Conservation (phyloP, 139 green algal genomes). For the Dunaliella primolecta region DNA sequence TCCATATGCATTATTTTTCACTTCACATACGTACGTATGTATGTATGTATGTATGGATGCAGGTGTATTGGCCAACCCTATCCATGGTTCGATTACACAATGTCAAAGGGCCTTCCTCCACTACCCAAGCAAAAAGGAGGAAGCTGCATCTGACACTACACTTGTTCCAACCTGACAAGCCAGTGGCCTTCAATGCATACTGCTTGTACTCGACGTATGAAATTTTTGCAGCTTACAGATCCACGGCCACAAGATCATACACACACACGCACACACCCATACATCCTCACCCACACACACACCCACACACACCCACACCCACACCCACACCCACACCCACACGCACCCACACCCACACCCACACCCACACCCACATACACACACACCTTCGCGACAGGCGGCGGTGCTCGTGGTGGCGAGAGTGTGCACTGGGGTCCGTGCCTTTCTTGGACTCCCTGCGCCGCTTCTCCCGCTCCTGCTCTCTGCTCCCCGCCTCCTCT, state of each 20-base stretch:
- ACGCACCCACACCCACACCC: not conserved
- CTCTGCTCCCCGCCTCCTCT: not conserved
- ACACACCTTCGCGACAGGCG: not conserved
- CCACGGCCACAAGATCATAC: not conserved
- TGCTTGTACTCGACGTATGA: no score
- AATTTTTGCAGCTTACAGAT: no score
- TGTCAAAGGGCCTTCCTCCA: not conserved
- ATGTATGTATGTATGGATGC: no score
- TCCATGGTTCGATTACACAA: no score
- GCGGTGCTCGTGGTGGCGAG: not conserved
- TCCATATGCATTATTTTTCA: no score
- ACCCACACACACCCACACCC: not conserved
- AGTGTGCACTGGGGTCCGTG: not conserved
- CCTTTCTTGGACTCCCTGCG: not conserved
- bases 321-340: no score
- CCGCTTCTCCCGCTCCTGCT: not conserved
- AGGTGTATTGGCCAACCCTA: no score
- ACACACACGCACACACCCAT: not conserved
- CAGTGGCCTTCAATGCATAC: no score
- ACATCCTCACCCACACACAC: not conserved
- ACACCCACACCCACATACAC: not conserved
- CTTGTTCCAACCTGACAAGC: no score
- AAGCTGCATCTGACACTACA: no score
- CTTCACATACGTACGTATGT: no score
- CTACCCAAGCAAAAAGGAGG: no score